Conservation (phyloP, 75 land plant species). For the Isoetes taiwanensis region DNA sequence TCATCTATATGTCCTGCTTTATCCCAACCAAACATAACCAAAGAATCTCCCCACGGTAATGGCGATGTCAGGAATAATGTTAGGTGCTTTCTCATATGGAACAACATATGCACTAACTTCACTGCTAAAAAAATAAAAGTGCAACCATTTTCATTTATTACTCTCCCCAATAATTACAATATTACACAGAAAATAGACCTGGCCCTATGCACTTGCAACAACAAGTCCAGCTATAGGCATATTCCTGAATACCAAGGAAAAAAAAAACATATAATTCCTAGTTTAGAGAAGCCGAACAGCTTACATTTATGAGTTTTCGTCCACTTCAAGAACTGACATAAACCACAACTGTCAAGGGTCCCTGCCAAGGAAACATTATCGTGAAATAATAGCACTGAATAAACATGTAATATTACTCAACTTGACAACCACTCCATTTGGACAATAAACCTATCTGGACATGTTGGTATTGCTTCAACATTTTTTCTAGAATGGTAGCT, state of each 20-base stretch:
- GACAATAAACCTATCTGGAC: conserved; percentile 6
- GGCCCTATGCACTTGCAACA: too few relatives aligned
- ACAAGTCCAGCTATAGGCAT: too few relatives aligned
- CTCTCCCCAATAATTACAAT: too few relatives aligned
- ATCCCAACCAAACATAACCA: conserved; percentile 59
- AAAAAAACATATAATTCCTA: too few relatives aligned
- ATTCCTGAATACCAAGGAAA: too few relatives aligned
- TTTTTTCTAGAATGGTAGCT: conserved; percentile 80
- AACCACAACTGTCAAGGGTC: conserved; percentile 38
- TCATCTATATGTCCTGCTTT: too few relatives aligned
- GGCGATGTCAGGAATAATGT: conserved; percentile 60
- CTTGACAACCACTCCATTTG: conserved; percentile 18
- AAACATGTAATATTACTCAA: neutral
- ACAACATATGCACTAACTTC: too few relatives aligned
- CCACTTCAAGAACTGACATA: conserved; percentile 69
- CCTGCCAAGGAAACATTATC: conserved; percentile 22
- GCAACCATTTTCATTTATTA: too few relatives aligned
- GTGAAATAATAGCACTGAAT: neutral
- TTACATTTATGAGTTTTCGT: conserved; percentile 68
- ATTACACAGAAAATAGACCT: too few relatives aligned
- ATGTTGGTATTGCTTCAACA: conserved; percentile 52
- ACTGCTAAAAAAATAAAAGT: too few relatives aligned
- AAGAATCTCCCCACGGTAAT: conserved; percentile 54
- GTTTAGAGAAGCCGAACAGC: too few relatives aligned
- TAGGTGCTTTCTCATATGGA: too few relatives aligned